Conservation (phyloP, 768 basidiomycete species). For the Collybiopsis confluens region DNA sequence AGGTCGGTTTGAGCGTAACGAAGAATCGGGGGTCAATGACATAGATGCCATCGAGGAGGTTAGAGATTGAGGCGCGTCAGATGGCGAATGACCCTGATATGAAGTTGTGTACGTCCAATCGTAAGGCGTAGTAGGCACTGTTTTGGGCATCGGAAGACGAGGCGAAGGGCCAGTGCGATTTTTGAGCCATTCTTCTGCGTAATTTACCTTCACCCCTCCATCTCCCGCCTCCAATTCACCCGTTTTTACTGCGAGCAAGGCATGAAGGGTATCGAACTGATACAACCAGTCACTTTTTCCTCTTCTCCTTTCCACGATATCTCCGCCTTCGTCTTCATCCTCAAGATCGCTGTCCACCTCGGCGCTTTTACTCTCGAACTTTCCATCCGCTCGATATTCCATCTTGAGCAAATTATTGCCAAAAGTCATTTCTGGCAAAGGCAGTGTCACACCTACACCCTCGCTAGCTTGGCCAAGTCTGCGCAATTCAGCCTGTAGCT, state of each 20-base stretch:
- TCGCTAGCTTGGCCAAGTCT: not conserved
- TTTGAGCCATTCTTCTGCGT: conserved; percentile 91
- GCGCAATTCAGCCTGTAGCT: conserved; percentile 56
- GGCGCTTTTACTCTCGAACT: not conserved
- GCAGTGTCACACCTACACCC: conserved; percentile 33
- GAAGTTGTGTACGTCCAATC: conserved; percentile 98
- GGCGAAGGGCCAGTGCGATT: conserved; percentile 74
- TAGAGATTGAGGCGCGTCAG: conserved; percentile 3
- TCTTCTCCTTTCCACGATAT: not conserved
- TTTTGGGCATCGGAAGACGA: conserved; percentile 60
- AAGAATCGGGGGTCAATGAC: not conserved
- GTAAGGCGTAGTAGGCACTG: conserved; percentile 78
- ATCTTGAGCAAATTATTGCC: conserved; percentile 76
- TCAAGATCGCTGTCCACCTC: not conserved
- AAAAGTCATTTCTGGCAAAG: conserved; percentile 96
- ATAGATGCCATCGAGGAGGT: conserved; percentile 7
- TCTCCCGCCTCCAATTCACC: conserved; percentile 77
- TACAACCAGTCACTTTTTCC: conserved; percentile 40
- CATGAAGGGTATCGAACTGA: conserved; percentile 61
- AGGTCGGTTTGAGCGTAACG: conserved; percentile 9
- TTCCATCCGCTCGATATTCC: conserved; percentile 56
- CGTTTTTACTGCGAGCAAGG: conserved; percentile 68
- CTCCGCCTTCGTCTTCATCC: not conserved
- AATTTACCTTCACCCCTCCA: conserved; percentile 90
- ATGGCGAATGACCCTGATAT: conserved; percentile 59